phyloP scores from a whole-genome alignment of 805 yeast genomes.

The Ascoidea rubescens region DNA sequence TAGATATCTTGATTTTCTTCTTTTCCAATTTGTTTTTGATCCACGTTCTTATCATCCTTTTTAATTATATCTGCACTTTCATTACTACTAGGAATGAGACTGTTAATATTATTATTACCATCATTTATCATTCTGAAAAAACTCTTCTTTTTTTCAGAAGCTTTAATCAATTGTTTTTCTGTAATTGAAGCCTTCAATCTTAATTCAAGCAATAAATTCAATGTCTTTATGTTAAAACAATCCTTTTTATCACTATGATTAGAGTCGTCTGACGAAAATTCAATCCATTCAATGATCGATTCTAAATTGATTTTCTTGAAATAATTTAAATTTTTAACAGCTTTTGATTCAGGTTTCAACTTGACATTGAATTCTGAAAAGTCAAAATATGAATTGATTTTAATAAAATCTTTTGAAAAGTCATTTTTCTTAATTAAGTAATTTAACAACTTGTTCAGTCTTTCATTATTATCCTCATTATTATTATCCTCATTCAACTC shows the following conservation, averaged over 20 bases:
- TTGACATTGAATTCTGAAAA: slow-evolving; percentile 45
- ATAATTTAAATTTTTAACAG: slow-evolving; percentile 12
- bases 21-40: slow-evolving; percentile 11
- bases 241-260: background rate
- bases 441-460: slow-evolving; percentile 34
- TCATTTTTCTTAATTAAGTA: slow-evolving; percentile 36
- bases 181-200: background rate
- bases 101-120: background rate
- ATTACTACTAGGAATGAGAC: background rate
- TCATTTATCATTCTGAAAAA: background rate
- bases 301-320: slow-evolving; percentile 25
- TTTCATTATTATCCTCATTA: slow-evolving; percentile 32
- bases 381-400: slow-evolving; percentile 57
- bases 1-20: slow-evolving; percentile 14
- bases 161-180: background rate
- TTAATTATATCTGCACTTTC: background rate
- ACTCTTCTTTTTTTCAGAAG: background rate
- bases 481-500: slow-evolving; percentile 51
- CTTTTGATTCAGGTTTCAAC: slow-evolving; percentile 21
- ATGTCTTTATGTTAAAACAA: background rate
- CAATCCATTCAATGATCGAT: slow-evolving; percentile 27
- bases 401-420: slow-evolving; percentile 46
- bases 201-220: slow-evolving; percentile 3
- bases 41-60: background rate
- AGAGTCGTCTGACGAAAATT: slow-evolving; percentile 11